phyloP scores from a whole-genome alignment of 768 basidiomycete species.

The Cyathus striatus region DNA sequence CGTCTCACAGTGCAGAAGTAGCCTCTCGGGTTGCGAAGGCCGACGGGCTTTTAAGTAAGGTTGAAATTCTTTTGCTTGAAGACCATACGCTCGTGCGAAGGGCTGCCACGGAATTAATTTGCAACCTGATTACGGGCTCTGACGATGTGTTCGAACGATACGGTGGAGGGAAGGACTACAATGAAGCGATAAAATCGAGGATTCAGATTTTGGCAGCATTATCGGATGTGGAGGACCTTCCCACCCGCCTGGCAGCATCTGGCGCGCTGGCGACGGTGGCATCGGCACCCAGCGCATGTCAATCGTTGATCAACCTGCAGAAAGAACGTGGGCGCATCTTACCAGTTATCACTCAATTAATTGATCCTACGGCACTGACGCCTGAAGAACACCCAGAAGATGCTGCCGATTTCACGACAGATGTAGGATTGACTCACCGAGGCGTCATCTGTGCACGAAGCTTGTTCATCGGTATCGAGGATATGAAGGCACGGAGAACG shows the following conservation, averaged over 20 bases:
- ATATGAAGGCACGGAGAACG: constrained; percentile 28
- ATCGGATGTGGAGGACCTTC: constrained; percentile 79
- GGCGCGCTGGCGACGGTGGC: constrained; percentile 86
- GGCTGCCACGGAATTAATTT: constrained; percentile 86
- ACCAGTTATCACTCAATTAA: constrained; percentile 60
- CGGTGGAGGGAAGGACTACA: constrained; percentile 38
- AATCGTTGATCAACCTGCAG: constrained; percentile 58
- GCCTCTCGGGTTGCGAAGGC: constrained; percentile 63
- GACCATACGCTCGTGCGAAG: constrained; percentile 79
- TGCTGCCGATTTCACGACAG: constrained; percentile 28
- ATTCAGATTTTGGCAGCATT: constrained; percentile 82
- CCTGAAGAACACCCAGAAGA: constrained; percentile 26
- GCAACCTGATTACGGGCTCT: constrained; percentile 81
- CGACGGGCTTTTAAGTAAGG: constrained; percentile 55
- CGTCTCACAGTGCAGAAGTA: constrained; percentile 66
- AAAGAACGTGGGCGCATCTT: constrained; percentile 58
- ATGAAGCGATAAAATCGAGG: constrained; percentile 48
- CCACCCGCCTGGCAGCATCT: constrained; percentile 84
- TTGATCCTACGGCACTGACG: constrained; percentile 48
- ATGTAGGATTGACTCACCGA: constrained; percentile 71
- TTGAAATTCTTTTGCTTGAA: constrained; percentile 75
- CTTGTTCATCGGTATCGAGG: constrained; percentile 42
- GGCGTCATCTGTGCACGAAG: constrained; percentile 74
- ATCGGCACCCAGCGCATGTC: constrained; percentile 53
- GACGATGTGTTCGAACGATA: constrained; percentile 75